Percentiles rank a stretch among this genome's conserved stretches.
Conservation (phyloP, 2,329 filamentous ascomycete genomes). For the Trichophyton simii region DNA sequence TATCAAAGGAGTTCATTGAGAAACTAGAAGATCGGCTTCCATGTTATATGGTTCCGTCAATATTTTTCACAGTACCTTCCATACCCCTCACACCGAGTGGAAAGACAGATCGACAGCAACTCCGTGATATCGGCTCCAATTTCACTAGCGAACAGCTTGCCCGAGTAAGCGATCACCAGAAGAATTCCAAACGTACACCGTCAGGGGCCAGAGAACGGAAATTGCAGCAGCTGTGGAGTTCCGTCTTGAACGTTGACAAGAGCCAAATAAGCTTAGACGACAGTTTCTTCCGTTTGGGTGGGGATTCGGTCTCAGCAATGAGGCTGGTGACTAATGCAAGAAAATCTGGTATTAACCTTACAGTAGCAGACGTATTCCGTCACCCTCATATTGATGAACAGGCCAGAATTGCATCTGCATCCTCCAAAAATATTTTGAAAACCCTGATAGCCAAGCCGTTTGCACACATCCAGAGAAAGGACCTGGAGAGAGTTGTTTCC, state of each 20-base stretch:
- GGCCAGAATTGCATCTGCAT: slow-evolving; percentile 16
- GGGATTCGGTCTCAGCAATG: slow-evolving; percentile 12
- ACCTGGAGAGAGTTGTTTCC: slow-evolving; percentile 3
- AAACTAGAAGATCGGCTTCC: not conserved
- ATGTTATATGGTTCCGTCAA: slow-evolving; percentile 6
- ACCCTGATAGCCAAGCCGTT: slow-evolving; percentile 1
- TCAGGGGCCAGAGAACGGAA: slow-evolving; percentile 1
- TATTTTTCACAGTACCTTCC: slow-evolving; percentile 1
- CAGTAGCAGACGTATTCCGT: slow-evolving; percentile 7
- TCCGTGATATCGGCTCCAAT: slow-evolving; percentile 16
- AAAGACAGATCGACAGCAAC: slow-evolving; percentile 19
- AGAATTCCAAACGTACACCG: not conserved
- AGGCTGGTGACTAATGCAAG: slow-evolving; percentile 20
- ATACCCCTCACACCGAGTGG: not conserved
- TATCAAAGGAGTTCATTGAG: not conserved
- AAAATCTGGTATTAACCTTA: slow-evolving; percentile 24
- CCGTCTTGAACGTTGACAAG: slow-evolving; percentile 5
- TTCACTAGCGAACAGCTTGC: slow-evolving; percentile 5
- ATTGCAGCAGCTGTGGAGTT: slow-evolving; percentile 9
- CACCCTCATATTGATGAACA: slow-evolving; percentile 3
- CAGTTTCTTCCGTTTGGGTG: slow-evolving; percentile 9
- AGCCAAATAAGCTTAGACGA: slow-evolving; percentile 6
- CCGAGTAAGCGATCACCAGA: not conserved
- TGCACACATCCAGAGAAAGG: slow-evolving; percentile 2
- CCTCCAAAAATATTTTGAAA: slow-evolving; percentile 18